Base-by-base conservation (phyloP, 139 green algal genomes). In the Bryopsis sp. region DNA sequence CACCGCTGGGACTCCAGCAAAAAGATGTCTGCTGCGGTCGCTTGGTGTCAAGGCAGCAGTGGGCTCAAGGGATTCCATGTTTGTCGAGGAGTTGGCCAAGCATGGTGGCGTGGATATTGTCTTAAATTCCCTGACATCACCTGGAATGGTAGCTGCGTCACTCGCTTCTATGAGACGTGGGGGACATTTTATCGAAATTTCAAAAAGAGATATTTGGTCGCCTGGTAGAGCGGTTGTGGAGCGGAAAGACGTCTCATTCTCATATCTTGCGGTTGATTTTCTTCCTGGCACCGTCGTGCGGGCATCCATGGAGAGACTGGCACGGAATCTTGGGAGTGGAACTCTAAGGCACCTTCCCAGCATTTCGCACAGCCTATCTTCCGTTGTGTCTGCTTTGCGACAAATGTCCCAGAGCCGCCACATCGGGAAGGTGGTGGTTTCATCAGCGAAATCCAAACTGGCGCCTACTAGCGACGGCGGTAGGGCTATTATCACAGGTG, bases 261-360 rank as follows among this genome's bases (percentile, higher is more conserved):
- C 1, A 1, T 93, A 90, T 72, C 54, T 96, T 26, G 90, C 90
- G 1, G 70, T 96, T 1, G 90, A 95, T 74, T 93, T 96, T 74
- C 74, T 96, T 71, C 79, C 87, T 0, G 47, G 61, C 5, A 6
- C 32, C 19, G 39, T 35, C 7, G 39, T 47, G 15, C 65, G 22
- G 11, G 6, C 3, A 22, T 35, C 63, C n/a, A 46, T 70, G 26
- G 5, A 58, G 19, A 22, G 34, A 15, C 48, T 70, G 8, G 4
- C 33, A 7, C n/a, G n/a, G 6, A 63, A 19, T 63, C 7, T 36
- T 7, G 26, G 7, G 39, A 7, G 24, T 3, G 82, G 84, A 36
- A 8, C 11, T 6, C 15, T 91, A 1, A 29, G 11, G 1, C 85
- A 85, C 0, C 77, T 95, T 48, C 81, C 71, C 15, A 33, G 69